These are phyloP conservation scores for Centaurea solstitialis DNA, from an alignment of 129 eudicot genomes.

Conservation along the genomic window DNA sequence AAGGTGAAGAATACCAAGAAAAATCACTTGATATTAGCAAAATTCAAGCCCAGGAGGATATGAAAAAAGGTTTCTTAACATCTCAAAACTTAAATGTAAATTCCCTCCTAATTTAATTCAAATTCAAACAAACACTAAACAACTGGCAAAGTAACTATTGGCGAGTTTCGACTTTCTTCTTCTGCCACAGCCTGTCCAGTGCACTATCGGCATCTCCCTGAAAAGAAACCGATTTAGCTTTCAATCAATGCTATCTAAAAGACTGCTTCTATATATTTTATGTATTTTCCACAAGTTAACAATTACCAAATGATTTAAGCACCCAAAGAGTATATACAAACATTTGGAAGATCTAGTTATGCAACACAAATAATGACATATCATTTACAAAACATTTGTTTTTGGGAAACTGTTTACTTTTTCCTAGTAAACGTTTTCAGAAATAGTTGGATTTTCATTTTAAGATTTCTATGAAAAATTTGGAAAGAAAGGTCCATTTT, in stretches of 20 bases:
- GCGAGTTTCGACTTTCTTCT: conserved; percentile 44
- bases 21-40: background rate
- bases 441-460: too few relatives aligned
- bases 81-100: conserved; percentile 7
- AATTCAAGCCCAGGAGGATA: background rate
- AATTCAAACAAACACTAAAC: background rate
- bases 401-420: too few relatives aligned
- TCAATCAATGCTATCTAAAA: background rate
- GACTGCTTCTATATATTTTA: background rate
- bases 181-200: conserved; percentile 61
- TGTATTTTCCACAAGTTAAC: background rate
- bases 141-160: conserved; percentile 27
- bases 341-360: background rate
- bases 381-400: background rate
- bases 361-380: background rate
- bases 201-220: conserved; percentile 71
- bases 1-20: background rate
- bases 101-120: background rate
- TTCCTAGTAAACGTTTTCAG: too few relatives aligned
- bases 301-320: background rate
- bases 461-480: too few relatives aligned
- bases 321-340: background rate
- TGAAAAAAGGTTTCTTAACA: background rate
- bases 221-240: background rate
- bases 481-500: too few relatives aligned